A percentile compares a stretch with the other conserved stretches of the same genome.
These are phyloP conservation scores for Mortierella sp. DNA, from an alignment of 371 early-diverging fungal genomes.

Conservation along the genomic window DNA sequence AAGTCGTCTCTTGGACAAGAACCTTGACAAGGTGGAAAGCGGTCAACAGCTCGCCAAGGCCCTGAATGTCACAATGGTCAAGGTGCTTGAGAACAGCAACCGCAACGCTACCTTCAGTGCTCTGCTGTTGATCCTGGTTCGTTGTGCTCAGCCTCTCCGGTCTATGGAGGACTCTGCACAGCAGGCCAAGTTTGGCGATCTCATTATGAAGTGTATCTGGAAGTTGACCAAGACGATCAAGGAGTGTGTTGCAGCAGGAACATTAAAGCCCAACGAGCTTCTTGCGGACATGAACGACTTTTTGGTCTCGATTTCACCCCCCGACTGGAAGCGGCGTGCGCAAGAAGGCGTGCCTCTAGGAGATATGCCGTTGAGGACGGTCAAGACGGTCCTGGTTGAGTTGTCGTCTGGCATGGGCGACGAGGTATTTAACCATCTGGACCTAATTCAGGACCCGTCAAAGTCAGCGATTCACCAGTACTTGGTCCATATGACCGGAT, in stretches of 20 bases:
- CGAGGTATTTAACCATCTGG: conserved; percentile 70
- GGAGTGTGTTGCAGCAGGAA: conserved; percentile 68
- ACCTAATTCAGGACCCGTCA: conserved; percentile 74
- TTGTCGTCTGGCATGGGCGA: conserved; percentile 80
- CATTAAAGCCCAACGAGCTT: conserved; percentile 71
- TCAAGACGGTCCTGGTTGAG: conserved; percentile 92
- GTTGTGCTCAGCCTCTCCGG: conserved; percentile 61
- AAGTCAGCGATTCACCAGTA: conserved; percentile 79
- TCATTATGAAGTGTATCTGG: conserved; percentile 98
- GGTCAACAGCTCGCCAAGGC: conserved; percentile 81
- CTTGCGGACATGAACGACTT: conserved; percentile 86
- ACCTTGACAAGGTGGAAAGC: conserved; percentile 72
- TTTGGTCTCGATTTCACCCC: conserved; percentile 83
- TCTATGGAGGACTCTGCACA: conserved; percentile 65
- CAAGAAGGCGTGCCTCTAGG: conserved; percentile 82
- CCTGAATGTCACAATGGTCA: conserved; percentile 90
- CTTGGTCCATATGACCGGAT: conserved; percentile 80
- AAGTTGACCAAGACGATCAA: conserved; percentile 91
- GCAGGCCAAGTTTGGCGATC: conserved; percentile 84
- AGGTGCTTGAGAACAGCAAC: conserved; percentile 87
- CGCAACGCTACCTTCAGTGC: conserved; percentile 84
- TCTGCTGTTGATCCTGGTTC: conserved; percentile 60
- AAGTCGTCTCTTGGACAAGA: conserved; percentile 83
- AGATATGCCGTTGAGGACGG: conserved; percentile 94
- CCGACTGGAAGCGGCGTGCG: conserved; percentile 89